Base-by-base conservation (phyloP, 1,284 basidiomycete genomes). In the Leccinum subatratum region DNA sequence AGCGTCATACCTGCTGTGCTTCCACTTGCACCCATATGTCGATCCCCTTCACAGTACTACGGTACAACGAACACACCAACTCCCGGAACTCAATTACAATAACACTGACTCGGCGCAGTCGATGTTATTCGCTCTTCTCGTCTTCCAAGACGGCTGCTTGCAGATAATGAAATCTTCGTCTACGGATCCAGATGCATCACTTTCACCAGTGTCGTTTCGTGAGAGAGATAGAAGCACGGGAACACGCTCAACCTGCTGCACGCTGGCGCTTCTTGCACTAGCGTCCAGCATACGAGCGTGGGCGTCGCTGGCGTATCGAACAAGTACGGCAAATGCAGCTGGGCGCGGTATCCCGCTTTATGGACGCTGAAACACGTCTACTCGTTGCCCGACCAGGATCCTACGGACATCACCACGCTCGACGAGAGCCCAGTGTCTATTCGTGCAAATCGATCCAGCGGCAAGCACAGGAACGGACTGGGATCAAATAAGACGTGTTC, bases 361-460 rank as follows among this genome's bases (percentile, higher is more conserved):
- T 96, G 94, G 94, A 96, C 94, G 1, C 82, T 96, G 69, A 94
- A 94, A 74, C 94, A 95, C 71, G 95, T 96, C 70, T 94, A 96
- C 78, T 96, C 94, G 7, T 80, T 96, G 32, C 94, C 94, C 6
- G 96, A 96, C 78, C 94, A 94, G 8, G 94, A 94, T 79, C 94
- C 94, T 2, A 94, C 89, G 66, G 94, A 96, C 82, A 96, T 96
- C 70, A 94, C 92, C 9, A 94, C 94, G 14, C 80, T 96, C 62
- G 94, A 96, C 71, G 92, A 92, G 74, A 87, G 82, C 63, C 89
- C 93, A 0, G 79, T 88, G 34, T 84, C 86, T 32, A 82, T 93
- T 14, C 70, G 85, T 96, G 64, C 77, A 90, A 74, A 81, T 96
- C 67, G 94, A 96, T 75, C 77, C 89, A 91, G 71, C 90, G 94